Conservation (phyloP, 345 rosid species). For the Clarkia xantiana region DNA sequence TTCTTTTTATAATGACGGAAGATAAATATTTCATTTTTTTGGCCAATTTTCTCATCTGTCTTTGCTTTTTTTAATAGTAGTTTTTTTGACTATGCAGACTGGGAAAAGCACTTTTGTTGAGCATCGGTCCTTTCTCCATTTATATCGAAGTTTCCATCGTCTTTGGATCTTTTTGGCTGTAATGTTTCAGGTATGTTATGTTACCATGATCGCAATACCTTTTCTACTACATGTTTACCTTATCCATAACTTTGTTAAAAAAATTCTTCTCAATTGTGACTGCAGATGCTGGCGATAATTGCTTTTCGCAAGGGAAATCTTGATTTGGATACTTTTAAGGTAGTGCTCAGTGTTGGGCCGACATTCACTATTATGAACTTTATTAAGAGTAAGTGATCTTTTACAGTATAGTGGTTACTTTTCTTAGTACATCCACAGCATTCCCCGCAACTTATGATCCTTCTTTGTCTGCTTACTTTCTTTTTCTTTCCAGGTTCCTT, state of each 20-base stretch:
- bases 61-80: not conserved
- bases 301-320: slow-evolving; percentile 59
- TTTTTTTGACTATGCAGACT: slow-evolving; percentile 31
- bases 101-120: slow-evolving; percentile 95
- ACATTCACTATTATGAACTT: slow-evolving; percentile 83
- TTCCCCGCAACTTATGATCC: not conserved
- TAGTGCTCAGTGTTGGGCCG: slow-evolving; percentile 75
- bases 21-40: not conserved
- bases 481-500: slow-evolving; percentile 39
- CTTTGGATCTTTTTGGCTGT: slow-evolving; percentile 89
- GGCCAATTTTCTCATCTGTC: not conserved
- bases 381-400: slow-evolving; percentile 44
- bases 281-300: slow-evolving; percentile 69
- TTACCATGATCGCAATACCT: slow-evolving; percentile 2
- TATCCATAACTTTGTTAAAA: slow-evolving; percentile 4
- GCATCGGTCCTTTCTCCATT: slow-evolving; percentile 93
- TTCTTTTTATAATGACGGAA: not conserved
- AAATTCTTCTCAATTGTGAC: slow-evolving; percentile 7
- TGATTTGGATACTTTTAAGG: slow-evolving; percentile 54
- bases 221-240: too few relatives aligned
- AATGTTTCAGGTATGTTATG: slow-evolving; percentile 75
- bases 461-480: not conserved
- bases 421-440: not conserved
- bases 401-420: not conserved
- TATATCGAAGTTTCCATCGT: slow-evolving; percentile 84